A percentile compares a stretch with the other conserved stretches of the same genome.
Evolutionary conservation across 495 filamentous ascomycete species (phyloP).

Genomic region (Neurospora sp.): DNA sequence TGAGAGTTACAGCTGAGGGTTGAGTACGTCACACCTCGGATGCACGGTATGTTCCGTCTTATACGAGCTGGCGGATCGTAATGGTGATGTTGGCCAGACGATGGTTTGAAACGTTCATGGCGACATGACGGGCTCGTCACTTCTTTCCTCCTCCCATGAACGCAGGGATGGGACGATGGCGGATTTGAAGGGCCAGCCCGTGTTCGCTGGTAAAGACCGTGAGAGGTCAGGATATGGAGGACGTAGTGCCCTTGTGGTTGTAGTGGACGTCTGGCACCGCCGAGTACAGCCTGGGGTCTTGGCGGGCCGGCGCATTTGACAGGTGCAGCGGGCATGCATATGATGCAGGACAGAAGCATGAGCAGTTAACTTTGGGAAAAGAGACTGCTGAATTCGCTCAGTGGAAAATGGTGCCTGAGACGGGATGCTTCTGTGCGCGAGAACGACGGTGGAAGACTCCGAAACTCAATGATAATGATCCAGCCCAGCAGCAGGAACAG

Average conservation of each 20-base stretch:
- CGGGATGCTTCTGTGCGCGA: neutral
- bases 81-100: neutral
- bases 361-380: neutral
- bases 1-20: neutral
- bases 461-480: neutral
- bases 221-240: neutral
- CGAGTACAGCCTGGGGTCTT: neutral
- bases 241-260: neutral
- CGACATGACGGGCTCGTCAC: neutral
- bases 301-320: neutral
- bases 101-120: neutral
- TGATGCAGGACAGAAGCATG: neutral
- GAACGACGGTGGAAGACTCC: neutral
- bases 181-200: neutral
- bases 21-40: neutral
- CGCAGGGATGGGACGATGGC: neutral
- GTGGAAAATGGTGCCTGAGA: neutral
- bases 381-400: neutral
- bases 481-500: neutral
- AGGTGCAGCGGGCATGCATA: neutral
- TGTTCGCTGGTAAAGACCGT: neutral
- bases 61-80: neutral
- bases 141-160: neutral
- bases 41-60: neutral
- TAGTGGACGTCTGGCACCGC: neutral